Evolutionary conservation across 257 asterid genomes (phyloP), one percentile per base, ranked within the genome.

Genomic region (Nicotiana noctiflora): DNA sequence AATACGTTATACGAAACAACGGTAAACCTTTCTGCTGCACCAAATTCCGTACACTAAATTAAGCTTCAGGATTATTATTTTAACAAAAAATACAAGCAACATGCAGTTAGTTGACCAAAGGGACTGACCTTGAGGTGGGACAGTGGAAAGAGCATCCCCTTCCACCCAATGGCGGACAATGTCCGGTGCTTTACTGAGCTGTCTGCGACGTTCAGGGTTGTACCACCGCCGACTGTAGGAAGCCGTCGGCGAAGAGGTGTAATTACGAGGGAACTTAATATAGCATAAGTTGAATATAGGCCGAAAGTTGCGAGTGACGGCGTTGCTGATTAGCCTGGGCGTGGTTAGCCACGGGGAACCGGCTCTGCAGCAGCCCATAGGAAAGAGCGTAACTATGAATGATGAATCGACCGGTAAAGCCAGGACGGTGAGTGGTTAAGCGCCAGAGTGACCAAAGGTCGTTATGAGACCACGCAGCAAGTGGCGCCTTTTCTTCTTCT

Each of bases 1-100:
- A 86, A 79, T 29, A 86, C 78, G 55, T 86, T 86, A 46, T 84
- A 86, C 2, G 89, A 86, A 6, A 80, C 84, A 53, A 86, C 81
- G 1, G 63, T 86, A 67, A 84, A 67, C 76, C 77, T 86, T 55
- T 82, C 89, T 79, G 79, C 82, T 29, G 13, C 29, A 72, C 37
- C 5, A 60, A 64, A 15, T 8, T 23, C 18, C 55, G 21, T 5
- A 14, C 8, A 5, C 13, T 67, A 25, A 82, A 25, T 29, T 15
- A 40, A 59, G 34, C 13, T 57, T 40, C 46, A 76, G 49, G 17
- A 11, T 76, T n/a, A n/a, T n/a, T n/a, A n/a, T n/a, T n/a, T n/a
- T 29, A 32, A 25, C 17, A 25, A 77, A 57, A n/a, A 77, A 13
- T 19, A 13, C 13, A n/a, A n/a, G 0, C 3, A 53, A n/a, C 27